A percentile compares a stretch with the other conserved stretches of the same genome.
Evolutionary conservation across 1,139 yeast species (phyloP).

Genomic region (Suhomyces taliae): DNA sequence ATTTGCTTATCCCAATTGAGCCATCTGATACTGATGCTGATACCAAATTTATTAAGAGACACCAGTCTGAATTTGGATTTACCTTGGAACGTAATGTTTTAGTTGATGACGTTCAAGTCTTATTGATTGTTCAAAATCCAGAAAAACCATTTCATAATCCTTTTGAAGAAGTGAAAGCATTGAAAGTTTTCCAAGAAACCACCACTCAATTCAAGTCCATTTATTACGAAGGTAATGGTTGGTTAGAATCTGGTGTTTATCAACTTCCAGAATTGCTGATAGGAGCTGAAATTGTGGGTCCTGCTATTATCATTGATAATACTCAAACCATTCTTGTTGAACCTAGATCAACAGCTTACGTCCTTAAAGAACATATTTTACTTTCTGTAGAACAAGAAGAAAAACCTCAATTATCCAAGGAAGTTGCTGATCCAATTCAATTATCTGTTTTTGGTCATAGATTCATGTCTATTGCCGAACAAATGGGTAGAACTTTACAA

Average conservation of each 20-base stretch:
- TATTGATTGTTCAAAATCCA: conserved; percentile 31
- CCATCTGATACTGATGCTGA: conserved; percentile 26
- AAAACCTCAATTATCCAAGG: conserved; percentile 25
- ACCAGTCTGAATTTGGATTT: conserved; percentile 42
- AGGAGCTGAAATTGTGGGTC: conserved; percentile 66
- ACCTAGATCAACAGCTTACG: conserved; percentile 64
- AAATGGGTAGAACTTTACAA: conserved; percentile 80
- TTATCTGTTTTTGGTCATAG: conserved; percentile 79
- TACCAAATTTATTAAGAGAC: conserved; percentile 31
- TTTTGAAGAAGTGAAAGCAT: conserved; percentile 27
- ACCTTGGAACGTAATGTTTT: conserved; percentile 51
- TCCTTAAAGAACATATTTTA: conserved; percentile 60
- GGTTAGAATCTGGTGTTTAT: conserved; percentile 54
- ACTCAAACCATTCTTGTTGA: conserved; percentile 86
- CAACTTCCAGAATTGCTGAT: conserved; percentile 47
- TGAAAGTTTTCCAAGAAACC: conserved; percentile 8
- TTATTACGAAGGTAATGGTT: conserved; percentile 40
- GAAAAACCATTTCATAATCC: conserved; percentile 35
- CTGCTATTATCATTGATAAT: conserved; percentile 80
- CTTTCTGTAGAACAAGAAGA: conserved; percentile 32
- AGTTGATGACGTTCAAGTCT: conserved; percentile 79
- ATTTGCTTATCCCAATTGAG: conserved; percentile 56
- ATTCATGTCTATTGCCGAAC: conserved; percentile 87
- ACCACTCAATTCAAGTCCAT: conserved; percentile 17
- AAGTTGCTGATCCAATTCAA: conserved; percentile 62